A percentile compares a stretch with the other conserved stretches of the same genome.
Conservation (phyloP, 140 eudicot genomes). For the Flaveria floridana region DNA sequence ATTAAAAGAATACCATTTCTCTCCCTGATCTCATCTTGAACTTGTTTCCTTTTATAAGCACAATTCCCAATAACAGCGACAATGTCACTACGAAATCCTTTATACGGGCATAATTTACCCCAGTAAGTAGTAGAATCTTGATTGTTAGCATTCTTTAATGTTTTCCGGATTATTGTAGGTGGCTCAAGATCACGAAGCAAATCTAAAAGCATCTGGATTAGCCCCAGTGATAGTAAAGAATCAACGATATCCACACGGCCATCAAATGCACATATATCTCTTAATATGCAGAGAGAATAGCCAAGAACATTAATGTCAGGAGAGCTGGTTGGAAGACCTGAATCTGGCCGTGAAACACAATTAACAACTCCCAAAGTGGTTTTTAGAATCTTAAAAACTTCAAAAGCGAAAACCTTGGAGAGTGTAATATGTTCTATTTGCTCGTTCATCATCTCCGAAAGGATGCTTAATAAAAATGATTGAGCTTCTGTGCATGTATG, state of each 20-base stretch:
- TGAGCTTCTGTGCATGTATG: constrained; percentile 49
- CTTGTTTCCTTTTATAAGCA: constrained; percentile 53
- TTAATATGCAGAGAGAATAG: constrained; percentile 62
- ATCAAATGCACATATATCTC: constrained; percentile 68
- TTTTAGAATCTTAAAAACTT: constrained; percentile 44
- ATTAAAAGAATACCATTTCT: constrained; percentile 61
- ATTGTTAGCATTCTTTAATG: constrained; percentile 33
- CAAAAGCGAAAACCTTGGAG: constrained; percentile 45
- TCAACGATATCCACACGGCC: constrained; percentile 38
- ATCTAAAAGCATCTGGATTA: constrained; percentile 51
- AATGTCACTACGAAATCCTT: constrained; percentile 73
- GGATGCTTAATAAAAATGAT: constrained; percentile 51
- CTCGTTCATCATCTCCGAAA: constrained; percentile 68
- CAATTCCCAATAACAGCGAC: constrained; percentile 78
- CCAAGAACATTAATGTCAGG: constrained; percentile 61
- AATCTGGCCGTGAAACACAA: constrained; percentile 36
- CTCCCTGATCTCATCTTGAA: constrained; percentile 66
- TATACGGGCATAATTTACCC: constrained; percentile 62
- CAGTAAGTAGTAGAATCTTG: constrained; percentile 29
- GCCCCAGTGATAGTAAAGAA: constrained; percentile 55
- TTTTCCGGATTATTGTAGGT: constrained; percentile 58
- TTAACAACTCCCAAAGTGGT: constrained; percentile 39
- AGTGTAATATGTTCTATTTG: constrained; percentile 45
- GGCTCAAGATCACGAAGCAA: constrained; percentile 70
- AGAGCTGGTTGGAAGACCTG: constrained; percentile 61